These are phyloP conservation scores for Tilletia horrida DNA, from an alignment of 1,284 basidiomycete genomes.

Conservation along the genomic window DNA sequence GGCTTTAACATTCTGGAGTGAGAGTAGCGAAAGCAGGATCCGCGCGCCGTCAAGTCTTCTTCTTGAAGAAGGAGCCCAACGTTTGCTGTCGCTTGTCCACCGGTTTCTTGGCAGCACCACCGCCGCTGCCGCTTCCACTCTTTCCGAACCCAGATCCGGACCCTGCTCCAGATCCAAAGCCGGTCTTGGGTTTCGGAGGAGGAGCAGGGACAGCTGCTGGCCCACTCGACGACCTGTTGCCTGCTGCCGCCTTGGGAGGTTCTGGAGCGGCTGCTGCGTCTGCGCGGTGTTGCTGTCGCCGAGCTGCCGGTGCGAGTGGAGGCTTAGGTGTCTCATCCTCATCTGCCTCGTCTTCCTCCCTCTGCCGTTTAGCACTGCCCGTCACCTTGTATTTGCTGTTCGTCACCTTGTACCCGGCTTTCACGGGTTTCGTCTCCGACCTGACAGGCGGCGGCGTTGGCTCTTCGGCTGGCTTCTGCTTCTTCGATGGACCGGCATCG, in stretches of 20 bases:
- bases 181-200: slow-evolving; percentile 20
- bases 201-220: background rate
- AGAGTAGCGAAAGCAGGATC: background rate
- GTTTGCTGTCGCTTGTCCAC: slow-evolving; percentile 42
- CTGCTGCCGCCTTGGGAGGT: background rate
- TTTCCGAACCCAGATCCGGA: background rate
- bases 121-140: slow-evolving; percentile 11
- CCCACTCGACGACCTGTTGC: background rate
- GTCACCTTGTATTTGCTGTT: too few species aligned
- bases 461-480: slow-evolving; percentile 9
- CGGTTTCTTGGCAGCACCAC: slow-evolving; percentile 18
- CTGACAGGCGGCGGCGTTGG: slow-evolving; percentile 17
- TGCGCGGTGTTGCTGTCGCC: background rate
- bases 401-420: too few species aligned
- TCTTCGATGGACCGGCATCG: background rate
- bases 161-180: slow-evolving; percentile 16
- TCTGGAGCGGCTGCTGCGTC: background rate
- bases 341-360: slow-evolving; percentile 32
- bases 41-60: slow-evolving; percentile 21
- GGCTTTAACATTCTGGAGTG: too few species aligned
- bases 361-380: too few species aligned
- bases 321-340: slow-evolving; percentile 19
- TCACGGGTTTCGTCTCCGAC: too few species aligned
- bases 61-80: slow-evolving; percentile 37
- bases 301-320: slow-evolving; percentile 11